Evolutionary conservation across 805 yeast species (phyloP).

Genomic region (Wickerhamomyces pijperi): DNA sequence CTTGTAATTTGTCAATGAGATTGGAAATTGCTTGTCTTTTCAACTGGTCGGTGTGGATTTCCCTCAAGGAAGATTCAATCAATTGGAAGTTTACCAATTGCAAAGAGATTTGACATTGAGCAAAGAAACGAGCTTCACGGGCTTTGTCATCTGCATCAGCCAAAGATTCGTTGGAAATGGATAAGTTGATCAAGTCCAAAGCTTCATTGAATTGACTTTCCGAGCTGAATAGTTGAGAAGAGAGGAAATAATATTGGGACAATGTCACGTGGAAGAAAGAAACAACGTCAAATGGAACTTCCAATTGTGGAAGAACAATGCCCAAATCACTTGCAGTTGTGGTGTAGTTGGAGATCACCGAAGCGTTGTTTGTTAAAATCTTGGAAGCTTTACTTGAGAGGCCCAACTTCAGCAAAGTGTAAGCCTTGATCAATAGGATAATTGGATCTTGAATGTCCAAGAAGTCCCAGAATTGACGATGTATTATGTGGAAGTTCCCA

Average conservation of each 20-base stretch:
- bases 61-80: constrained; percentile 24
- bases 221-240: constrained; percentile 26
- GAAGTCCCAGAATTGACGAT: constrained; percentile 9
- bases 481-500: constrained; percentile 5
- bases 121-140: constrained; percentile 12
- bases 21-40: constrained; percentile 18
- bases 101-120: constrained; percentile 20
- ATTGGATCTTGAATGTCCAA: constrained; percentile 10
- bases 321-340: constrained; percentile 13
- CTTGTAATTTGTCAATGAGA: constrained; percentile 28
- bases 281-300: constrained; percentile 7
- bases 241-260: constrained; percentile 26
- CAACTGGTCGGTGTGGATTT: constrained; percentile 9
- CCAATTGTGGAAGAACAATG: constrained; percentile 13
- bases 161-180: constrained; percentile 12
- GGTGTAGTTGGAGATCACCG: constrained; percentile 17
- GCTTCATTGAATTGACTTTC: constrained; percentile 22
- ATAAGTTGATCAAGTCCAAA: constrained; percentile 22
- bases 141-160: constrained; percentile 14
- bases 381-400: constrained; percentile 20
- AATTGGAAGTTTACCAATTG: constrained; percentile 19
- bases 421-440: constrained; percentile 12
- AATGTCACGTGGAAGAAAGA: constrained; percentile 20
- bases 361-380: constrained; percentile 19
- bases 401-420: constrained; percentile 15